Percentiles rank a stretch among this genome's conserved stretches.
Evolutionary conservation across 495 filamentous ascomycete species (phyloP).

Genomic region (Cercophora sp.): DNA sequence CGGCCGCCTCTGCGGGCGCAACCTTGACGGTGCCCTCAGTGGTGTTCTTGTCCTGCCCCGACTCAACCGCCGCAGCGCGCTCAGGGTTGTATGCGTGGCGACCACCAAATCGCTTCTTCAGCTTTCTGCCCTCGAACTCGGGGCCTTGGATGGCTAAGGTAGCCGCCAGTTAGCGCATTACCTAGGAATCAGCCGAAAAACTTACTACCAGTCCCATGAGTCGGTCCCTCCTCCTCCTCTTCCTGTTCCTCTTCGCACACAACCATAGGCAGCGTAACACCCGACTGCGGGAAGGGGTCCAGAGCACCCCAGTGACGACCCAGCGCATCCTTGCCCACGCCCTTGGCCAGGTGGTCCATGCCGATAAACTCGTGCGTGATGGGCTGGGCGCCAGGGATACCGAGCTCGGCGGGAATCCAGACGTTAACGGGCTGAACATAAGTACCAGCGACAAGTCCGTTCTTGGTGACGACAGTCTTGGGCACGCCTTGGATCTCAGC

Average conservation of each 20-base stretch:
- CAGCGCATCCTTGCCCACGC: not conserved
- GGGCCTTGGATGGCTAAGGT: too few relatives aligned
- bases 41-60: not conserved
- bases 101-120: not conserved
- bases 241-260: not conserved
- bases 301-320: slow-evolving; percentile 6
- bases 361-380: not conserved
- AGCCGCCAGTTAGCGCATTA: not conserved
- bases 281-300: slow-evolving; percentile 11
- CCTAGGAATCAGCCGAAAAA: not conserved
- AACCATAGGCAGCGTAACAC: not conserved
- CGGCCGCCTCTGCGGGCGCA: slow-evolving; percentile 2
- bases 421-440: slow-evolving; percentile 34
- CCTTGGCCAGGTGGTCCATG: slow-evolving; percentile 1
- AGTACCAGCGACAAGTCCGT: slow-evolving; percentile 27
- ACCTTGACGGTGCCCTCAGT: not conserved
- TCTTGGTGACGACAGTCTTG: slow-evolving; percentile 25
- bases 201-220: not conserved
- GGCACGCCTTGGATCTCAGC: not conserved
- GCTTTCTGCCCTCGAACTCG: not conserved
- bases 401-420: slow-evolving; percentile 19
- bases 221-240: not conserved
- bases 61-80: not conserved
- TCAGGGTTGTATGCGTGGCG: too few relatives aligned
- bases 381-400: not conserved